A percentile compares a stretch with the other conserved stretches of the same genome.
Evolutionary conservation across 2,329 filamentous ascomycete species (phyloP).

Genomic region (Lecanicillium sp.): DNA sequence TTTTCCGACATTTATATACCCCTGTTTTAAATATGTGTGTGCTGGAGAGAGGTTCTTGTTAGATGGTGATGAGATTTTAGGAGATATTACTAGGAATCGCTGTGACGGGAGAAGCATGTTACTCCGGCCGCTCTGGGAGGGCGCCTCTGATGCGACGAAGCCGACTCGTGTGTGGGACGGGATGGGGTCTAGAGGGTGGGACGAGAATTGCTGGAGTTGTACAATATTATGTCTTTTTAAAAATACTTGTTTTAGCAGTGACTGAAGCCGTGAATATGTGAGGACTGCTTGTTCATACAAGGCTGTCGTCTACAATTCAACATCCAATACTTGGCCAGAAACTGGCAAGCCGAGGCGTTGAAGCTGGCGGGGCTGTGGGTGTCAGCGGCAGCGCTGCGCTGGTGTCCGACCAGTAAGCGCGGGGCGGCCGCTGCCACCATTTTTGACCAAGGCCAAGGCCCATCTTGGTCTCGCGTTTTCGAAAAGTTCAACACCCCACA

Average conservation of each 20-base stretch:
- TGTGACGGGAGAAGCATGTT: background rate
- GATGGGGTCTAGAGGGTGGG: background rate
- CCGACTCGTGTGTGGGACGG: too few species aligned
- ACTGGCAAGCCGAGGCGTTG: too few species aligned
- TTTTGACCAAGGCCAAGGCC: constrained; percentile 3
- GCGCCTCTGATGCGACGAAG: background rate
- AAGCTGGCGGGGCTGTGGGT: too few species aligned
- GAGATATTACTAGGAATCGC: background rate
- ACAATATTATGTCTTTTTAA: constrained; percentile 4
- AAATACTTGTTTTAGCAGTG: background rate
- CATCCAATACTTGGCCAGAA: too few species aligned
- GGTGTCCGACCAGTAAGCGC: too few species aligned
- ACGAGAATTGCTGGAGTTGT: constrained; percentile 5
- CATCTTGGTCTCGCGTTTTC: constrained; percentile 9
- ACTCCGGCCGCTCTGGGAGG: background rate
- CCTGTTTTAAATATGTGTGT: background rate
- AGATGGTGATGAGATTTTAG: background rate
- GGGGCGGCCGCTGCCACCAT: constrained; percentile 7
- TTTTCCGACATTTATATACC: background rate
- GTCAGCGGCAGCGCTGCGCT: too few species aligned
- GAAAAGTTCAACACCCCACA: constrained; percentile 11
- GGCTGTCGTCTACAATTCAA: too few species aligned
- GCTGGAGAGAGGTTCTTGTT: background rate
- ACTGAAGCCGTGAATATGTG: background rate
- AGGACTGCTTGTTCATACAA: too few species aligned